Conservation (phyloP, 768 basidiomycete genomes). For the Asterophora parasitica region DNA sequence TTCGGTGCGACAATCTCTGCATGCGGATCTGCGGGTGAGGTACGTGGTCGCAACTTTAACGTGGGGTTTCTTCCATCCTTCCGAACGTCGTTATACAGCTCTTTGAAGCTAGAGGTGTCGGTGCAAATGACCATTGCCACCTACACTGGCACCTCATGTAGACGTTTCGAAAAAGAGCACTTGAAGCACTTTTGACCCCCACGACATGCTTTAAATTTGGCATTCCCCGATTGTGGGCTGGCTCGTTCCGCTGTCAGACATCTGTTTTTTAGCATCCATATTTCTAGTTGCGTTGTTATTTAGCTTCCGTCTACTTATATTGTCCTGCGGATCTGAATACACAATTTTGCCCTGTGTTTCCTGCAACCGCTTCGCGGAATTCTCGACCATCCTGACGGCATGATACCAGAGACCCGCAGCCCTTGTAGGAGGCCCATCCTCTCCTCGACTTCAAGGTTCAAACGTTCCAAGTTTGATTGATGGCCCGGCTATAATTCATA, state of each 20-base stretch:
- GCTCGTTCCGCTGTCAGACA: conserved; percentile 74
- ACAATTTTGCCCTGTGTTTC: too few species aligned
- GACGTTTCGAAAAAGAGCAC: conserved; percentile 40
- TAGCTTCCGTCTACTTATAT: too few species aligned
- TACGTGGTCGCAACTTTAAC: neutral
- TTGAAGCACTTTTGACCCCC: conserved; percentile 57
- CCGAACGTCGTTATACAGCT: conserved; percentile 6
- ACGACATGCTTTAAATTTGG: conserved; percentile 17
- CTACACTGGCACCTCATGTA: conserved; percentile 34
- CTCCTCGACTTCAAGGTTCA: too few species aligned
- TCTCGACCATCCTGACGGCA: too few species aligned
- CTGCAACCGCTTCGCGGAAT: too few species aligned
- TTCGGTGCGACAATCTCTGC: too few species aligned
- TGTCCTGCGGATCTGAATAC: too few species aligned
- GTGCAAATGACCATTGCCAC: conserved; percentile 25
- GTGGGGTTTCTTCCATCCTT: neutral
- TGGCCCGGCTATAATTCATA: too few species aligned
- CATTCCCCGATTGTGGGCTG: conserved; percentile 28
- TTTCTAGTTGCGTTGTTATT: too few species aligned
- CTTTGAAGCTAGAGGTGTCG: conserved; percentile 25
- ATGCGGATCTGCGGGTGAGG: neutral
- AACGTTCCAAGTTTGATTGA: too few species aligned
- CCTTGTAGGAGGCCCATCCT: too few species aligned
- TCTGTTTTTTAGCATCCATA: conserved; percentile 2
- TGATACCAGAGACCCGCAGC: too few species aligned